Evolutionary conservation across 495 filamentous ascomycete species (phyloP).

Genomic region (Neurospora sp.): DNA sequence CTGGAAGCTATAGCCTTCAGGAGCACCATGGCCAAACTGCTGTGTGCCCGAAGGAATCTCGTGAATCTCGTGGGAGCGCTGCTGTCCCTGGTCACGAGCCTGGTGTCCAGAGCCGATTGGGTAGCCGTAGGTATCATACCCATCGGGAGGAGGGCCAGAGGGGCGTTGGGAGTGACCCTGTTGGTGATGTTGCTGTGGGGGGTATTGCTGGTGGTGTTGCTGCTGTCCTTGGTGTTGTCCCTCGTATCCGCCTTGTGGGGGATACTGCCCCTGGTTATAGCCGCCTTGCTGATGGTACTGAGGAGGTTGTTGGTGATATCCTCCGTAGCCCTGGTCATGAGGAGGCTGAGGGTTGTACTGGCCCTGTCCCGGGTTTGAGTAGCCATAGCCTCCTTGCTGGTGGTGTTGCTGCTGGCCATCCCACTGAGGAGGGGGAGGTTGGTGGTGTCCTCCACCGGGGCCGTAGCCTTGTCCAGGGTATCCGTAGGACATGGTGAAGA

Average conservation of each 20-base stretch:
- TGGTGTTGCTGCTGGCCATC: conserved; percentile 9
- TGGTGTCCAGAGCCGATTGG: conserved; percentile 13
- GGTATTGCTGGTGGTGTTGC: background rate
- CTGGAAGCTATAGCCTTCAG: conserved; percentile 52
- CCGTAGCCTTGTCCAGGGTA: conserved; percentile 26
- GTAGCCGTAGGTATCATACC: conserved; percentile 30
- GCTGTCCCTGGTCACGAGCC: conserved; percentile 8
- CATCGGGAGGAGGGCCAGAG: conserved; percentile 26
- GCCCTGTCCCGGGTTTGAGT: conserved; percentile 17
- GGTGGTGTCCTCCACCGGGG: conserved; percentile 11
- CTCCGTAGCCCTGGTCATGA: conserved; percentile 8
- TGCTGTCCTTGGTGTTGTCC: no score
- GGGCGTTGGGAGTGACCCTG: conserved; percentile 24
- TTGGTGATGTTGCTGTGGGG: conserved; percentile 3
- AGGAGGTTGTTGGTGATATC: conserved; percentile 9
- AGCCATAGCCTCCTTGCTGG: conserved; percentile 9
- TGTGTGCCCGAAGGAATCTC: conserved; percentile 37
- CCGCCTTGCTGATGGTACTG: conserved; percentile 10
- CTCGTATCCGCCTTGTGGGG: background rate
- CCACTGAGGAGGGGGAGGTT: conserved; percentile 14
- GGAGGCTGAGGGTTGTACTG: conserved; percentile 12
- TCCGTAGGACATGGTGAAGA: conserved; percentile 17
- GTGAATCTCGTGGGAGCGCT: conserved; percentile 30
- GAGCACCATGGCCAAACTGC: conserved; percentile 40
- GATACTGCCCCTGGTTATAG: conserved; percentile 10